Evolutionary conservation across 371 early-diverging fungal genomes (phyloP), one percentile per base, ranked within the genome.

Genomic region (Mucor plumbeus): DNA sequence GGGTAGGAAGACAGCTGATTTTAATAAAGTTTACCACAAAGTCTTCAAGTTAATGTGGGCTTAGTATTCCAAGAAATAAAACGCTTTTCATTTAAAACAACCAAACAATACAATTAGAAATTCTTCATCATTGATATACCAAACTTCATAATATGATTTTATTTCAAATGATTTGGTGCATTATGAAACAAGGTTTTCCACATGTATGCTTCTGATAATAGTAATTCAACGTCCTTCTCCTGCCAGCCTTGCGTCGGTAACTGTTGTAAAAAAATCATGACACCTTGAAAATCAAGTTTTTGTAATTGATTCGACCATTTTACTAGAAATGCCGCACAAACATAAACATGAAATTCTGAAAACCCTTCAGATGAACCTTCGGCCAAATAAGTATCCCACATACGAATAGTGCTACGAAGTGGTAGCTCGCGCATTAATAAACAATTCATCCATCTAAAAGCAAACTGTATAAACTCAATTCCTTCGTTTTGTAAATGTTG

Each of bases 381-480:
- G 6, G 95, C 91, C 65, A 95, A 74, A 69, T 99, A 98, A 7
- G 98, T 96, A 71, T 99, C 99, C 97, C 99, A 99, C 92, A 99
- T 95, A 34, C 98, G 92, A 38, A 98, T 91, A 11, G 91, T 95
- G 65, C 87, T 87, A 40, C 83, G 73, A 11, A 99, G 77, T 15
- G 93, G 87, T 40, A 99, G 78, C 78, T 99, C 99, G 44, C 99
- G 88, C 94, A 98, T 95, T 74, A 99, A 82, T 59, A 99, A 75
- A 74, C 99, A 99, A 77, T 98, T 99, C 92, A 99, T 97, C 99
- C 99, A 99, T 44, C 99, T 87, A 75, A 99, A 99, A 15, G 97
- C 95, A 87, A 99, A 98, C 76, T 99, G 98, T 57, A 99, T 94
- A 74, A 97, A 97, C 66, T 99, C 97, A 17, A 99, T 87, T 10